Evolutionary conservation across 139 green algal species (phyloP).

Genomic region (Deuterostichococcus epilithicus): DNA sequence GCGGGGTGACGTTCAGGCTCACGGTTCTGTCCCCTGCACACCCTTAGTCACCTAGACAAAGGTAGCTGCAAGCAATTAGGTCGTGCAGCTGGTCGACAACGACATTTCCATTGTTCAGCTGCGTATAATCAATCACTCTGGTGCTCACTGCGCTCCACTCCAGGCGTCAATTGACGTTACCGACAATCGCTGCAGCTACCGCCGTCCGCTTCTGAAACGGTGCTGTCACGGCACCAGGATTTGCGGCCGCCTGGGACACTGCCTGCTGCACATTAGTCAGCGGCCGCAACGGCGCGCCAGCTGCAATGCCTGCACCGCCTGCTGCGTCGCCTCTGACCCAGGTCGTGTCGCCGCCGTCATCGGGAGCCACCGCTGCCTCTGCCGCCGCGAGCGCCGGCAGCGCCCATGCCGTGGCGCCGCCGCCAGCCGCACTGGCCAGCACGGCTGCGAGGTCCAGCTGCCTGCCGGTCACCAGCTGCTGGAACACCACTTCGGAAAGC

Average conservation of each 20-base stretch:
- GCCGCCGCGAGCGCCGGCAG: not conserved
- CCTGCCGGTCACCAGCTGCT: conserved; percentile 49
- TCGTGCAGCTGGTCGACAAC: no score
- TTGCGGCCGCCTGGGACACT: not conserved
- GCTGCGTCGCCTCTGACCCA: not conserved
- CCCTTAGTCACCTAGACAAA: no score
- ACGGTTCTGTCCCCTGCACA: no score
- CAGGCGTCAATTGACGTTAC: no score
- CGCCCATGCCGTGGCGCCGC: not conserved
- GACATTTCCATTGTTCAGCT: no score
- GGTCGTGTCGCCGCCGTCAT: no score
- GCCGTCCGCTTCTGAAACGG: not conserved
- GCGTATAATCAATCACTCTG: no score
- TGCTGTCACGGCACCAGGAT: not conserved
- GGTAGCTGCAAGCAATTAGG: no score
- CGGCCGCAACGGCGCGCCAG: not conserved
- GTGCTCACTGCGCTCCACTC: no score
- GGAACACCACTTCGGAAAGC: conserved; percentile 64
- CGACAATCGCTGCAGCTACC: no score
- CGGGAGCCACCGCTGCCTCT: not conserved
- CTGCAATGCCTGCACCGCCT: not conserved
- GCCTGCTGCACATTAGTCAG: not conserved
- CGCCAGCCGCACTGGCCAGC: not conserved
- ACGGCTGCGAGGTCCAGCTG: conserved; percentile 16
- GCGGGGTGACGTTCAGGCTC: no score